phyloP scores from a whole-genome alignment of 192 early-diverging fungal species.

The Coemansia sp. region DNA sequence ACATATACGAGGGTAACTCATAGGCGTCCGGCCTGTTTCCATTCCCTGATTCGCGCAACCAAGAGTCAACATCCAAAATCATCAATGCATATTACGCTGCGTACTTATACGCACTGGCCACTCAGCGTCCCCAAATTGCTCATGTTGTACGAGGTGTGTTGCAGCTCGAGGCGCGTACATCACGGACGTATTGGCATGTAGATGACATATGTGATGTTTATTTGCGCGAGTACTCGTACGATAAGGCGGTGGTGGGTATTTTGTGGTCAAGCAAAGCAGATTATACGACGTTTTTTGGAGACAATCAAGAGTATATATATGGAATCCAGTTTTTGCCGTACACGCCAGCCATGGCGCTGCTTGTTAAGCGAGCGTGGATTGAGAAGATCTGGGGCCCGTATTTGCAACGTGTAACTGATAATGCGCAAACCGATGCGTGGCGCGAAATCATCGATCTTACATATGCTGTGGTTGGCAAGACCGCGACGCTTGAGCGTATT shows the following conservation, averaged over 20 bases:
- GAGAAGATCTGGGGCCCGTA: slow-evolving; percentile 37
- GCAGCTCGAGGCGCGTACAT: slow-evolving; percentile 45
- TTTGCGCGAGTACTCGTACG: slow-evolving; percentile 20
- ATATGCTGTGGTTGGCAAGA: slow-evolving; percentile 47
- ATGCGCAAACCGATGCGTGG: slow-evolving; percentile 30
- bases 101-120: slow-evolving; percentile 38
- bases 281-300: slow-evolving; percentile 47
- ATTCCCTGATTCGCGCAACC: slow-evolving; percentile 56
- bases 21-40: slow-evolving; percentile 58
- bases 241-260: slow-evolving; percentile 51
- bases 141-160: slow-evolving; percentile 29
- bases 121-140: slow-evolving; percentile 31
- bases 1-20: slow-evolving; percentile 62
- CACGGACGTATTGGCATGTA: slow-evolving; percentile 56
- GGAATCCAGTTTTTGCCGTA: slow-evolving; percentile 58
- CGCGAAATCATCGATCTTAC: slow-evolving; percentile 50
- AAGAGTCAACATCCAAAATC: slow-evolving; percentile 56
- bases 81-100: slow-evolving; percentile 58
- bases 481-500: slow-evolving; percentile 22
- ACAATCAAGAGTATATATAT: slow-evolving; percentile 52
- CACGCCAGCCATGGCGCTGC: slow-evolving; percentile 40
- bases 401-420: slow-evolving; percentile 15
- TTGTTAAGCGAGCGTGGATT: slow-evolving; percentile 50
- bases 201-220: slow-evolving; percentile 37
- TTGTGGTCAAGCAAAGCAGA: slow-evolving; percentile 54